Base-by-base conservation (phyloP, 371 early-diverging fungal genomes). In the Gilbertella persicaria region DNA sequence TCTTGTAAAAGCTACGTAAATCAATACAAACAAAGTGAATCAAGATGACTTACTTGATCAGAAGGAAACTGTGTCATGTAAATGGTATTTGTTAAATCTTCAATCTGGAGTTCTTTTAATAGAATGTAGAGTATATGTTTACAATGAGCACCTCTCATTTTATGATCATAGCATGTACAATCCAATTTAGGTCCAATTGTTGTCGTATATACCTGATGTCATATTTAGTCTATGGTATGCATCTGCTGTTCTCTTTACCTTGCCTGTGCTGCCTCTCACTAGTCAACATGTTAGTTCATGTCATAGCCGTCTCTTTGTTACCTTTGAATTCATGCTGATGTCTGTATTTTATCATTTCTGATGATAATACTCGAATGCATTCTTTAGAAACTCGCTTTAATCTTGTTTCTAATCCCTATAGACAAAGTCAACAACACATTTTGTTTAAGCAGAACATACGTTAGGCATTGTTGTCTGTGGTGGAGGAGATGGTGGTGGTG, bases 201-300 rank as follows among this genome's bases (percentile, higher is more conserved):
- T 0, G 57, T 50, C 3, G 12, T 49, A 16, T 62, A 62, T 2
- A 16, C 26, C 53, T 53, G 19, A 7, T 13, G 21, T 10, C 16
- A 40, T 20, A 40, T 29, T 6, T 10, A 37, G 37, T 36, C 37
- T 37, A 41, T 5, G 2, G 10, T 1, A 33, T 20, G 14, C 5
- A 13, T 33, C 12, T 20, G 23, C n/a, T 47, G 8, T 47, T 37
- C 5, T 26, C 28, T 8, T 35, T 54, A 60, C 60, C 39, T 54
- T 47, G 29, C 60, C 60, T 50, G 50, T 40, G 21, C 45, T 54
- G n/a, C 60, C 60, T 44, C 45, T 60, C 2, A 60, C 60, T 60
- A 14, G 16, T 6, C 8, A 14, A 29, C 40, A 4, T 8, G 19
- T 5, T 16, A 29, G 0, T 14, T 19, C 5, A 6, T 8, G 6